Evolutionary conservation across 148 eudicot species (phyloP), one percentile per base, ranked within the genome.

Genomic region (Rhododendron ferrugineum): DNA sequence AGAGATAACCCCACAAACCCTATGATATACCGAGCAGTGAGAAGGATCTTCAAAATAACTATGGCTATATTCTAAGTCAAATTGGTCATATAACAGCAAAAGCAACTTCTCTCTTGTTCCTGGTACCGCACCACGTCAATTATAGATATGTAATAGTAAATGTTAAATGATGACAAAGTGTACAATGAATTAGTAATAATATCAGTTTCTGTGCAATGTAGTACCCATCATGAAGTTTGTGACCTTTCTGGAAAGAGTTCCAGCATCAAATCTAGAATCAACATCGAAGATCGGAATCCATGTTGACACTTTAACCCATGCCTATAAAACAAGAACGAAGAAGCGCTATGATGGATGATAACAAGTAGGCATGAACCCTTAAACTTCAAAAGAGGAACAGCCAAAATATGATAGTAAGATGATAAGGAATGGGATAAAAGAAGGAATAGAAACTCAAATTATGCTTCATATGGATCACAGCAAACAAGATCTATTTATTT

Each of bases 241-340:
- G 86, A 93, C 88, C 90, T 92, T 94, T 89, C 85, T 92, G 60
- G 99, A 93, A 76, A 95, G 85, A 74, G 89, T 52, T 66, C 98
- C 98, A 79, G 85, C 79, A 85, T 95, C 98, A 79, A 94, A 46
- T 62, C 78, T 78, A 52, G 72, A 88, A 82, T 97, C 98, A 85
- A 86, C 93, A 68, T 97, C 96, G 85, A 97, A 97, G 60, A 97
- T 92, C 3, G 99, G 98, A 88, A 95, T 90, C 98, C 98, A 94
- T 36, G 92, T 88, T 66, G 99, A 95, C 26, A 94, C 96, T 90
- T 95, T 95, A 78, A 94, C 98, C 96, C 99, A 92, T 89, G 99
- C 98, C 99, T 97, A 47, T 85, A 89, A 86, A 88, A 78, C 49
- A 89, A 78, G 74, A 78, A 79, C 13, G 40, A 26, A 28, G 9